phyloP scores from a whole-genome alignment of 352 stramenopile species.

The Phytophthora brassicae region DNA sequence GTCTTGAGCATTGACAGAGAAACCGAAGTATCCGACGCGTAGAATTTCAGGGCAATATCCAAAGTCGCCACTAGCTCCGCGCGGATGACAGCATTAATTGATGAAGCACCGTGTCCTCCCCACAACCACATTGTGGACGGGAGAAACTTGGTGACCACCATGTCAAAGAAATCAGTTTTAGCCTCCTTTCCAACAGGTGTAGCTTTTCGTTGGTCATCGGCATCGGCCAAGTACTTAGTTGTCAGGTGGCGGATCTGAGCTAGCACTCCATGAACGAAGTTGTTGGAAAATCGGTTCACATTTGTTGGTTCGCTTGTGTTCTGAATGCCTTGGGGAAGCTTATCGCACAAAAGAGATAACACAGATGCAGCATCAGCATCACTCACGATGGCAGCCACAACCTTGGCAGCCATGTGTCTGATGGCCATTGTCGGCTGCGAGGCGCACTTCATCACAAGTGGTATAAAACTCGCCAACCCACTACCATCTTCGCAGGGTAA shows the following conservation, averaged over 20 bases:
- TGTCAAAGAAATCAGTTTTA: constrained; percentile 29
- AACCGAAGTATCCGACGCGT: constrained; percentile 11
- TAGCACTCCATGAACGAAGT: constrained; percentile 67
- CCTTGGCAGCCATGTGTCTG: constrained; percentile 77
- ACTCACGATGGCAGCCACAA: constrained; percentile 69
- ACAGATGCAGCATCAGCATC: constrained; percentile 53
- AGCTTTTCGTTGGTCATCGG: constrained; percentile 4
- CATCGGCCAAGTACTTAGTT: constrained; percentile 36
- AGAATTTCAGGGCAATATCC: constrained; percentile 42
- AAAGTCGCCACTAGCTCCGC: constrained; percentile 56
- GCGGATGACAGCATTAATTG: constrained; percentile 43
- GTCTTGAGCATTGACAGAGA: constrained; percentile 15
- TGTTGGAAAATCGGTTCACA: constrained; percentile 39
- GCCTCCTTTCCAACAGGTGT: constrained; percentile 9
- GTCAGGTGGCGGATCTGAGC: constrained; percentile 59
- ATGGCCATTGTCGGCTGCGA: constrained; percentile 73
- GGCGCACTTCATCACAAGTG: constrained; percentile 68
- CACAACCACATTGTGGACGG: constrained; percentile 54
- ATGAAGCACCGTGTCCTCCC: constrained; percentile 18
- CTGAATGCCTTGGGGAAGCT: constrained; percentile 46
- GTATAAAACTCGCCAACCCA: constrained; percentile 52
- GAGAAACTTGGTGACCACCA: constrained; percentile 39
- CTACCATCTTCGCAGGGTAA: constrained; percentile 21
- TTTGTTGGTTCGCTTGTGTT: neutral
- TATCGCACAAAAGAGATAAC: constrained; percentile 34